Base-by-base conservation (phyloP, 768 basidiomycete genomes). In the Tylopilus sp. region DNA sequence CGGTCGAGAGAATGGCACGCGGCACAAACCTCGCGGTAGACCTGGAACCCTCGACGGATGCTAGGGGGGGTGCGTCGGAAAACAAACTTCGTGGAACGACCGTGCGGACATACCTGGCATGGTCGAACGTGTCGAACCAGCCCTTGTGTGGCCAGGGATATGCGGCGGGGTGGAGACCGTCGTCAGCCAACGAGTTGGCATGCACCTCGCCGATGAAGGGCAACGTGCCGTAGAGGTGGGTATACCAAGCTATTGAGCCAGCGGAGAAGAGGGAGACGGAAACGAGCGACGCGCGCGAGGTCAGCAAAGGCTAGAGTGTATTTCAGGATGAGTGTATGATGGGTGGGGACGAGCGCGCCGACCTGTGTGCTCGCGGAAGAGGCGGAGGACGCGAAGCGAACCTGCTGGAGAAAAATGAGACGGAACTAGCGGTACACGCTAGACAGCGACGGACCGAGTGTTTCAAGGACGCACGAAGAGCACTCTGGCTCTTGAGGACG, bases 1-100 rank as follows among this genome's bases (percentile, higher is more conserved):
- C 97, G 93, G 77, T 99, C 92, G 51, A 99, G 85, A 30, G 97
- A 99, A 73, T 99, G 97, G 74, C 97, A 99, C 12, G 97, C 93
- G 16, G 97, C 92, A 70, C 97, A 99, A 52, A 99, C 97, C 75
- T 99, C 96, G 59, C 94, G 92, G 80, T 99, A 99, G 52, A 99
- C 97, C 72, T 89, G 85, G 78, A 91, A 95, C 36, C 93, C 95
- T 67, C 96, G 82, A 64, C 95, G 93, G 67, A 98, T 95, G 72
- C 94, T 96, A 59, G 46, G 31, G 37, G 49, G 38, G 33, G 31
- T 34, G 53, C 47, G 50, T 53, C 45, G 58, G 55, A 55, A 30
- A 21, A 46, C 40, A 48, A 45, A 53, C 19, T 25, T 33, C 48
- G 58, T 55, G 12, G 52, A n/a, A 41, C 40, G 24, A 40, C 33